Evolutionary conservation across 495 filamentous ascomycete genomes (phyloP).

Genomic region (Aspergillus ellipticus): DNA sequence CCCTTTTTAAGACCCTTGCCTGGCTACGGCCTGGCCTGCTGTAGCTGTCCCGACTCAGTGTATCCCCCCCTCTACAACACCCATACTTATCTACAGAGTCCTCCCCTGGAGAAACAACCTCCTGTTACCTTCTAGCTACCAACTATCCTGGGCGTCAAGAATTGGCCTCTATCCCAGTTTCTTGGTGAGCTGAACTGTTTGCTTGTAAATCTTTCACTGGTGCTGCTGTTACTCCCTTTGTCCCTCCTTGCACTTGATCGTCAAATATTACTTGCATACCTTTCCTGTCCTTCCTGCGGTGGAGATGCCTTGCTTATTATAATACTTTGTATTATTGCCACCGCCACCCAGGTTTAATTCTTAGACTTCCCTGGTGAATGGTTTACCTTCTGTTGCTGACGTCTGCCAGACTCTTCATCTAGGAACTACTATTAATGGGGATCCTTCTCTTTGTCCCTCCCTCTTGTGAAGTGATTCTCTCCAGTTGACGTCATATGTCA

Average conservation of each 20-base stretch:
- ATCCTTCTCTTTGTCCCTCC: neutral
- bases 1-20: constrained; percentile 1
- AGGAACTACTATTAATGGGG: neutral
- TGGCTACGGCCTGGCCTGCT: neutral
- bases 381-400: neutral
- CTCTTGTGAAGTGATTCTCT: neutral
- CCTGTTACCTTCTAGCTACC: neutral
- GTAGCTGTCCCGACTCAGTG: too few relatives aligned
- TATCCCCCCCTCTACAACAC: too few relatives aligned
- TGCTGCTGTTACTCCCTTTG: too few relatives aligned
- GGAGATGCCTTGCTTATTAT: neutral
- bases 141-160: neutral
- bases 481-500: neutral
- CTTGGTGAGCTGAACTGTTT: neutral
- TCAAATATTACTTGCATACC: neutral
- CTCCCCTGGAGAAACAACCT: too few relatives aligned
- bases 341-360: neutral
- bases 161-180: neutral
- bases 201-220: too few relatives aligned
- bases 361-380: neutral
- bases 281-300: neutral
- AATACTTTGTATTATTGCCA: neutral
- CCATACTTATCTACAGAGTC: too few relatives aligned
- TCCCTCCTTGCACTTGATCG: neutral
- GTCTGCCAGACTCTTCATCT: neutral